A percentile compares a stretch with the other conserved stretches of the same genome.
Conservation (phyloP, 2,329 filamentous ascomycete species). For the Fonsecaea pedrosoi region DNA sequence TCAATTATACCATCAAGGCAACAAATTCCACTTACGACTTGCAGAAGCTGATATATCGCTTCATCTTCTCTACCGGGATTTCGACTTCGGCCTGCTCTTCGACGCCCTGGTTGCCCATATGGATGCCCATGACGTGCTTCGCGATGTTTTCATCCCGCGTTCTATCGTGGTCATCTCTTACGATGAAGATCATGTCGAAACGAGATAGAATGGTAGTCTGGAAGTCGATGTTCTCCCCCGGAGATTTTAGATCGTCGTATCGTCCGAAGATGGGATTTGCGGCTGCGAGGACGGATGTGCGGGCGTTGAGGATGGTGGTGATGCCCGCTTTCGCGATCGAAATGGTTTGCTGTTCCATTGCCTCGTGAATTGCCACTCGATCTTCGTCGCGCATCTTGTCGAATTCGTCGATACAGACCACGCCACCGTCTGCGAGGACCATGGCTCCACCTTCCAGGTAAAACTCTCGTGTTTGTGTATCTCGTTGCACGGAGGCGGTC, state of each 20-base stretch:
- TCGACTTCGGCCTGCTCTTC: constrained; percentile 86
- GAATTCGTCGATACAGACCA: constrained; percentile 98
- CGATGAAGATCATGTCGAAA: constrained; percentile 99
- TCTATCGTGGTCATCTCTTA: constrained; percentile 90
- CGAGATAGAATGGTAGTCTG: constrained; percentile 97
- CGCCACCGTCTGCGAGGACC: constrained; percentile 95
- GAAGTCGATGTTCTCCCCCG: constrained; percentile 98
- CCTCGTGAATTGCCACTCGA: constrained; percentile 96
- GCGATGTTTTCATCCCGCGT: constrained; percentile 91
- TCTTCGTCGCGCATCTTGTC: constrained; percentile 99
- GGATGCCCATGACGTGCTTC: constrained; percentile 95
- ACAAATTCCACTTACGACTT: constrained; percentile 71
- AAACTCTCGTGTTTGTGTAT: constrained; percentile 90
- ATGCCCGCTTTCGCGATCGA: constrained; percentile 97
- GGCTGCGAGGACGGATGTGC: constrained; percentile 92
- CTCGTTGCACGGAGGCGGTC: constrained; percentile 93
- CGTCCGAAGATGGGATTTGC: constrained; percentile 97
- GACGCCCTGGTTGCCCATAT: constrained; percentile 85
- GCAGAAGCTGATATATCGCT: constrained; percentile 96
- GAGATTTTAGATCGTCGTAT: constrained; percentile 97
- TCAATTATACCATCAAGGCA: not conserved
- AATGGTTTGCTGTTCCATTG: constrained; percentile 99
- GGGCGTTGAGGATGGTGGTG: constrained; percentile 94
- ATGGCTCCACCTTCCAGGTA: constrained; percentile 98
- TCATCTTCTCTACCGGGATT: constrained; percentile 95